Evolutionary conservation across 768 basidiomycete genomes (phyloP), one percentile per base, ranked within the genome.

Genomic region (Boletus sp.): DNA sequence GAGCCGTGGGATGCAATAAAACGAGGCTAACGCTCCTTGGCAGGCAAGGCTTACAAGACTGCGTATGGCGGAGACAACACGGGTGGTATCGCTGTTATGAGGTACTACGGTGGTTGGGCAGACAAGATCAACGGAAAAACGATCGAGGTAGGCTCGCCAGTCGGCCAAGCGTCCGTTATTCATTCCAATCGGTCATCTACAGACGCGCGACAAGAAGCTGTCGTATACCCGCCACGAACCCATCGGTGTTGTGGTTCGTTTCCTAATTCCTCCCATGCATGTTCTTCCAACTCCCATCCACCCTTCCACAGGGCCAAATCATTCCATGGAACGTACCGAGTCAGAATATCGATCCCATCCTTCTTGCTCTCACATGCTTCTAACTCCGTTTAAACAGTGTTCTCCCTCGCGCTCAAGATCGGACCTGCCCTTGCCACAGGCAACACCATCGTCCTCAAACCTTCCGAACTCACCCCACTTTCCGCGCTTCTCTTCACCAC

Each of bases 31-130:
- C 3, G 15, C 10, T 21, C 35, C 10, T 45, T 4, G 25, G 5
- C 30, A 57, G 56, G 54, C 47, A 57, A 57, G 21, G 47, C 56
- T 19, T 56, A 49, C 47, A 50, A 29, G 5, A 25, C 42, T 32
- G 56, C 56, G 17, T 17, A 43, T 23, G 19, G 17, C 11, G 9
- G 19, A 17, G 54, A 55, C 25, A 55, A 39, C 8, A 41, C 27
- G 9, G 44, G 53, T 35, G 39, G 32, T 11, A 35, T 55, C 25
- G 33, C 38, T 35, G 25, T 50, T 8, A 4, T 57, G 17, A 43
- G 55, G 17, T 57, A 57, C 56, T 57, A 57, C 25, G 56, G 47
- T 37, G 56, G 56, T 25, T 57, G 56, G 56, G 56, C 56, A 29
- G 56, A 57, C 47, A 57, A 57, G 17, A 49, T 57, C 21, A 57